Evolutionary conservation across 2,329 filamentous ascomycete species (phyloP), one percentile per base, ranked within the genome.

Genomic region (Cladophialophora exuberans): DNA sequence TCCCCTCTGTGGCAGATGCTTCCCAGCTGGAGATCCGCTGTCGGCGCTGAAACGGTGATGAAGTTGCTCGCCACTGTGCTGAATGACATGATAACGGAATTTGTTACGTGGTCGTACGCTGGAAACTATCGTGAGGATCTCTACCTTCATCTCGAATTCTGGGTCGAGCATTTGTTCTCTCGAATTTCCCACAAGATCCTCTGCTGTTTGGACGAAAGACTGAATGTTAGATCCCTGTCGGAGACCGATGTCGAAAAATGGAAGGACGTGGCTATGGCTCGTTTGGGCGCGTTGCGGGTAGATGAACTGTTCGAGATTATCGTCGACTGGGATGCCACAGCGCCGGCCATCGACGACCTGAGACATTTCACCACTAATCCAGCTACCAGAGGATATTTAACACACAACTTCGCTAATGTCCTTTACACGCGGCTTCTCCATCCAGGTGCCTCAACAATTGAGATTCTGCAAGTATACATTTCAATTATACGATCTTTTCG

Each of bases 391-490:
- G 72, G 76, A 18, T 75, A 82, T 62, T 71, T 86, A 11, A 82
- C 81, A 3, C 73, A 72, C 3, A 74, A 73, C 41, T 86, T 86
- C 63, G 75, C 76, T 2, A 70, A 73, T 5, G 79, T 79, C 35
- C 69, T 86, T 2, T 76, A 77, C 17, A 73, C 75, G 23, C 76
- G 83, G 7, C 68, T 87, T 7, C 69, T 87, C 11, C 83, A 86
- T 63, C 81, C 83, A 3, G 85, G 84, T 6, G 83, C 83, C 2
- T 85, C 83, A 7, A 88, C 85, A 0, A 80, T 82, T 1, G 80
- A 87, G 54, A 85, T 88, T 2, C 69, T 88, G n/a, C 81, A 84
- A 58, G 71, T 86, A 6, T 88, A 88, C 67, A 85, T 87, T 55
- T 84, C 79, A 2, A 81, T 87, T 20, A 87, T 88, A 52, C 80